phyloP scores from a whole-genome alignment of 139 green algal species.

The Micromonas commoda region DNA sequence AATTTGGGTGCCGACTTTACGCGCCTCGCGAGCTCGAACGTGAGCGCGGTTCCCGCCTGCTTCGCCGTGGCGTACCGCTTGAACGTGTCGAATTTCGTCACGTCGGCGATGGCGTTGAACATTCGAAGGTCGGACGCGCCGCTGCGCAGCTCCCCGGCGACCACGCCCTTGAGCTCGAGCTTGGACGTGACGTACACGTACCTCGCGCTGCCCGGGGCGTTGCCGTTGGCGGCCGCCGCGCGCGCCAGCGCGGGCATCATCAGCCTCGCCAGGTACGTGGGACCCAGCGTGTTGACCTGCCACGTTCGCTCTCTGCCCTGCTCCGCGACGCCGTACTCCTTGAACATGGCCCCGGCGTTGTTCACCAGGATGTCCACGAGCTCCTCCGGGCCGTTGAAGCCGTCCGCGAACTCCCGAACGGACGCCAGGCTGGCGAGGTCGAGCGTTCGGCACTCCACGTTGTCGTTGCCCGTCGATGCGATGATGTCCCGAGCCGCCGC shows the following conservation, averaged over 20 bases:
- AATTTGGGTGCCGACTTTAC: not conserved
- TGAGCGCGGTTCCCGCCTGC: not conserved
- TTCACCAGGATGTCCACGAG: constrained; percentile 22
- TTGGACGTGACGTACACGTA: not conserved
- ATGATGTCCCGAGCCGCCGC: not conserved
- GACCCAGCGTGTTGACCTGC: not conserved
- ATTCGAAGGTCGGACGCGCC: too few relatives aligned
- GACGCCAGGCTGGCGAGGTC: constrained; percentile 1
- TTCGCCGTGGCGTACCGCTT: not conserved
- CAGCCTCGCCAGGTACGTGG: not conserved
- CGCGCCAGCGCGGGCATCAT: not conserved
- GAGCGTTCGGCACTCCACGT: not conserved
- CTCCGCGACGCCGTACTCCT: not conserved
- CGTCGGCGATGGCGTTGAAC: not conserved
- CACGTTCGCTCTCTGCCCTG: not conserved
- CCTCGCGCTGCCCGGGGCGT: not conserved
- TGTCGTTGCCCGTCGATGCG: not conserved
- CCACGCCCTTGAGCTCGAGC: not conserved
- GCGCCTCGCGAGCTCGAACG: not conserved
- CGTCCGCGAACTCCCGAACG: constrained; percentile 2
- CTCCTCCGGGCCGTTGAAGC: not conserved
- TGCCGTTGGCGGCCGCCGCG: too few relatives aligned
- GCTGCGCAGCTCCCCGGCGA: not conserved
- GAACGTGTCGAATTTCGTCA: not conserved
- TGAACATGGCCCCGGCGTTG: constrained; percentile 26